These are phyloP conservation scores for Talaromyces nanjingensis DNA, from an alignment of 495 filamentous ascomycete genomes.

Conservation along the genomic window DNA sequence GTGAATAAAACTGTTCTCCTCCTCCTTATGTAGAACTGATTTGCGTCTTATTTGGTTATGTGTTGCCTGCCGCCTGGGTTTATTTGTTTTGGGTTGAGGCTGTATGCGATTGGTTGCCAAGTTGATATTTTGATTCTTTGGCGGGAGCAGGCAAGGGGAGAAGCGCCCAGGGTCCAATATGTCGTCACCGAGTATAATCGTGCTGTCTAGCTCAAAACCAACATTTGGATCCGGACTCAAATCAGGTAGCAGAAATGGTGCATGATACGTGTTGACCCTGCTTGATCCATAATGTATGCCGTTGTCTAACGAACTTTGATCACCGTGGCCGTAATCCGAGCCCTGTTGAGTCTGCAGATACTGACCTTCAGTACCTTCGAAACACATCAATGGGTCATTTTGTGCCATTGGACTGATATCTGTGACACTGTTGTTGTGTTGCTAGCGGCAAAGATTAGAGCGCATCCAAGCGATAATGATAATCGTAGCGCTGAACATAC, in stretches of 20 bases:
- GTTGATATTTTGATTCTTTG: not conserved
- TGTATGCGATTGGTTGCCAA: not conserved
- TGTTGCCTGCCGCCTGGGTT: not conserved
- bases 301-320: not conserved
- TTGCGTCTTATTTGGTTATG: not conserved
- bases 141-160: not conserved
- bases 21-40: conserved; percentile 29
- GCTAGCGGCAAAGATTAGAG: too few relatives aligned
- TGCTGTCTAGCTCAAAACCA: not conserved
- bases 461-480: too few relatives aligned
- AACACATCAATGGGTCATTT: not conserved
- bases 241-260: not conserved
- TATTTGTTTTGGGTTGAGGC: not conserved
- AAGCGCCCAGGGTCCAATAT: not conserved
- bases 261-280: not conserved
- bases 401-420: not conserved
- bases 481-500: not conserved
- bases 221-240: not conserved
- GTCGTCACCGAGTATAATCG: not conserved
- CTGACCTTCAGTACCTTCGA: not conserved
- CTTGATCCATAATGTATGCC: not conserved
- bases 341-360: not conserved
- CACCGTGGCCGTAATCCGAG: not conserved
- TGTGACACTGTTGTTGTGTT: not conserved
- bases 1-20: conserved; percentile 60